Evolutionary conservation across 1,284 basidiomycete species (phyloP).

Genomic region (Cryptococcus hybrid): DNA sequence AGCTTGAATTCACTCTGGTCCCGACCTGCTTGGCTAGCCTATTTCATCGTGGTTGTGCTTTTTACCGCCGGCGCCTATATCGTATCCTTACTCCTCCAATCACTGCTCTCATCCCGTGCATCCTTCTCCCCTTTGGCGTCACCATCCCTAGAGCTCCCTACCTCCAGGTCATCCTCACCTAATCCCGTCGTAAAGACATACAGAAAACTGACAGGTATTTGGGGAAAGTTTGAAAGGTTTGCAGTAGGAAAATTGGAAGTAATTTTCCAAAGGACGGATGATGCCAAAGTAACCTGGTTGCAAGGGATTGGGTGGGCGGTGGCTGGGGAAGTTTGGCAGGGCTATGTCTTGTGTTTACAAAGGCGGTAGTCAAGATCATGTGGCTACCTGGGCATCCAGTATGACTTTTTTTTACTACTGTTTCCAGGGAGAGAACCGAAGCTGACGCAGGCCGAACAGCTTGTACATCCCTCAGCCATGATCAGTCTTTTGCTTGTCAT

Average conservation of each 20-base stretch:
- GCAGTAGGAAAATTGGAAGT: conserved; percentile 64
- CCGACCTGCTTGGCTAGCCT: conserved; percentile 79
- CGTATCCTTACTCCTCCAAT: conserved; percentile 45
- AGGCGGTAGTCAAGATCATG: conserved; percentile 58
- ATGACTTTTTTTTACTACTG: conserved; percentile 6
- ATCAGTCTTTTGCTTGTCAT: conserved; percentile 78
- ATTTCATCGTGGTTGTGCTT: conserved; percentile 73
- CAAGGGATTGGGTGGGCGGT: conserved; percentile 91
- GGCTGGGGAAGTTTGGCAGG: conserved; percentile 86
- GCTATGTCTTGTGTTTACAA: conserved; percentile 84
- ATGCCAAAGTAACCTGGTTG: conserved; percentile 79
- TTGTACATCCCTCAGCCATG: conserved; percentile 74
- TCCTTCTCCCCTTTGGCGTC: conserved; percentile 55
- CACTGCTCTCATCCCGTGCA: conserved; percentile 40
- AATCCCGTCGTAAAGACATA: conserved; percentile 21
- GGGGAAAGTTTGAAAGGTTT: conserved; percentile 57
- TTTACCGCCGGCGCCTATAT: conserved; percentile 66
- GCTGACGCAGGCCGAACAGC: conserved; percentile 47
- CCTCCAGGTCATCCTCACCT: conserved; percentile 16
- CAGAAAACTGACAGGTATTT: conserved; percentile 29
- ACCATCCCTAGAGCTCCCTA: conserved; percentile 31
- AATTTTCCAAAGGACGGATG: conserved; percentile 74
- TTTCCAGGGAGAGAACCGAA: not conserved
- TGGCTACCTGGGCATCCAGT: conserved; percentile 43
- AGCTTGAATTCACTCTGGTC: conserved; percentile 77